These are phyloP conservation scores for Dactylellina leptospora DNA, from an alignment of 2,329 filamentous ascomycete genomes.

Conservation along the genomic window DNA sequence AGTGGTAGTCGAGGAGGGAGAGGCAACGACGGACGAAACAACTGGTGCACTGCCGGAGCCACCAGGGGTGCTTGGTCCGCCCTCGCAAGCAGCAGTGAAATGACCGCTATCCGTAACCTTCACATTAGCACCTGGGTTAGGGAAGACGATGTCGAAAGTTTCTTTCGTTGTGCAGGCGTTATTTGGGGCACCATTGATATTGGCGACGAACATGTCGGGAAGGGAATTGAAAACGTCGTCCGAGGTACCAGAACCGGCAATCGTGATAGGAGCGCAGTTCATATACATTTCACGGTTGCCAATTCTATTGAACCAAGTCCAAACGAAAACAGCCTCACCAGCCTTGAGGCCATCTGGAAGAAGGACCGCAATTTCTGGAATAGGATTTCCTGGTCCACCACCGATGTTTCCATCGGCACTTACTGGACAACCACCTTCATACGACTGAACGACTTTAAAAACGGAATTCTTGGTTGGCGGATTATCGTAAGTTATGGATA, in stretches of 20 bases:
- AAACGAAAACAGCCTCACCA: constrained; percentile 82
- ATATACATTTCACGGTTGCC: constrained; percentile 98
- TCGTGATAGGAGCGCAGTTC: constrained; percentile 83
- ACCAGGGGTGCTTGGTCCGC: constrained; percentile 50
- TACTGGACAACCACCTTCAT: constrained; percentile 84
- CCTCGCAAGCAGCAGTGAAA: constrained; percentile 36
- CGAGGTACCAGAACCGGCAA: constrained; percentile 65
- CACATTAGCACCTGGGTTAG: constrained; percentile 70
- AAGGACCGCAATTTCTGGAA: constrained; percentile 65
- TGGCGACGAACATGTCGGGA: constrained; percentile 79
- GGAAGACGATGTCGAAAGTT: constrained; percentile 69
- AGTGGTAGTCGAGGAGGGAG: constrained; percentile 7
- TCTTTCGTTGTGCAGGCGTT: constrained; percentile 68
- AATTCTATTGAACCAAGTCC: constrained; percentile 93
- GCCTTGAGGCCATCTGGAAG: constrained; percentile 76
- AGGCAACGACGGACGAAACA: neutral
- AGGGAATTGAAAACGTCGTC: constrained; percentile 68
- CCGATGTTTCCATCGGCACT: constrained; percentile 69
- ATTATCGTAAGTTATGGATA: constrained; percentile 82
- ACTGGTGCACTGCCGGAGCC: constrained; percentile 15
- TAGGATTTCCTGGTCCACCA: constrained; percentile 63
- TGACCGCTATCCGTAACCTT: constrained; percentile 54
- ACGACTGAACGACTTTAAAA: constrained; percentile 91
- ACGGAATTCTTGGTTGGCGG: constrained; percentile 71
- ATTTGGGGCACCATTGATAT: constrained; percentile 60